Percentiles rank a stretch among this genome's conserved stretches.
Conservation (phyloP, 805 yeast species). For the Priceomyces castillae region DNA sequence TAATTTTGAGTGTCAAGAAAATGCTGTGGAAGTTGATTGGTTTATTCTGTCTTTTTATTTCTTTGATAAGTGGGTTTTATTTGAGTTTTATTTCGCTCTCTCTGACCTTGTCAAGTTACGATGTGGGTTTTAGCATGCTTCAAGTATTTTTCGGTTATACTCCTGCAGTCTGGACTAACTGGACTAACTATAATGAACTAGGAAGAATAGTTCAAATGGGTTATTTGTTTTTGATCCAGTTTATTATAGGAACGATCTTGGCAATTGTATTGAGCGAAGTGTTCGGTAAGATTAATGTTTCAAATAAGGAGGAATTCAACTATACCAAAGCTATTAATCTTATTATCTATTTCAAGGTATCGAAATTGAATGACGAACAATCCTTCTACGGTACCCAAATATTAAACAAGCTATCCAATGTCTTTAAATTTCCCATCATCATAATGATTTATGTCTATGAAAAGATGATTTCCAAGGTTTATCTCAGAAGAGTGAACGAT, state of each 20-base stretch:
- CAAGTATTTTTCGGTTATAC: conserved; percentile 57
- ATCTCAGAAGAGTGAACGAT: conserved; percentile 12
- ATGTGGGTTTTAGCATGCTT: conserved; percentile 50
- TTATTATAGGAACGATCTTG: conserved; percentile 51
- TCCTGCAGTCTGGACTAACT: conserved; percentile 58
- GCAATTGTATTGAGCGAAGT: conserved; percentile 51
- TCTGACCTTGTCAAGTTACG: conserved; percentile 35
- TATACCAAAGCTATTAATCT: conserved; percentile 40
- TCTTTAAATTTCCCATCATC: conserved; percentile 36
- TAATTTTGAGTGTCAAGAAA: conserved; percentile 47
- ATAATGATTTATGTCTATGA: conserved; percentile 34
- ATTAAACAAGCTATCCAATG: conserved; percentile 18
- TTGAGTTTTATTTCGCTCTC: conserved; percentile 51
- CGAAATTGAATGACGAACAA: conserved; percentile 16
- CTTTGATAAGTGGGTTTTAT: conserved; percentile 54
- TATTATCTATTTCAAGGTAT: conserved; percentile 34
- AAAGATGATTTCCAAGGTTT: conserved; percentile 18
- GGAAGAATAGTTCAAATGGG: conserved; percentile 49
- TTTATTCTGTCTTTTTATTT: conserved; percentile 45
- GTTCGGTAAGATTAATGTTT: conserved; percentile 31
- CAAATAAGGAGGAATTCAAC: conserved; percentile 39
- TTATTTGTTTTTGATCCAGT: conserved; percentile 54
- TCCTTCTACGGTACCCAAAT: conserved; percentile 7
- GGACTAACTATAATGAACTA: conserved; percentile 46
- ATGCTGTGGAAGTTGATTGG: conserved; percentile 52